Percentiles rank a stretch among this genome's conserved stretches.
phyloP scores from a whole-genome alignment of 1,284 basidiomycete genomes.

The Trichosporon sp. region DNA sequence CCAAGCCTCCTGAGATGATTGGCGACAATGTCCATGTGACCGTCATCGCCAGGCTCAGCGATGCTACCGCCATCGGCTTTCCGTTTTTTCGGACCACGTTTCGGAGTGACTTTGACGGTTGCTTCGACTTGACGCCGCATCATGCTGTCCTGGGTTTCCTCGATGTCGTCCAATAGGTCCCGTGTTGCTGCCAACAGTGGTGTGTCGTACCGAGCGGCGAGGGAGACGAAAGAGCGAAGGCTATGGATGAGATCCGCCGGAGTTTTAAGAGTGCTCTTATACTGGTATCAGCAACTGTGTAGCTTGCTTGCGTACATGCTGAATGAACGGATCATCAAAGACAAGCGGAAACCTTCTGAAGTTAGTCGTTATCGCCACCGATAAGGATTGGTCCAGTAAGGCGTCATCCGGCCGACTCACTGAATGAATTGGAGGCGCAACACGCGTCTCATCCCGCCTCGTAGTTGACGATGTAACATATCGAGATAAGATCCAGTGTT shows the following conservation, averaged over 20 bases:
- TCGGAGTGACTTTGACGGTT: background rate
- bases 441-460: slow-evolving; percentile 30
- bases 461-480: slow-evolving; percentile 25
- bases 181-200: slow-evolving; percentile 18
- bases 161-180: slow-evolving; percentile 15
- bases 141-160: slow-evolving; percentile 16
- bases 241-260: slow-evolving; percentile 29
- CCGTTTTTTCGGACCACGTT: background rate
- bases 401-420: slow-evolving; percentile 23
- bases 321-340: slow-evolving; percentile 30
- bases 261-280: slow-evolving; percentile 11
- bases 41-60: background rate
- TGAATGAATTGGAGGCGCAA: slow-evolving; percentile 35
- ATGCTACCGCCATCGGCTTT: background rate
- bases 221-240: slow-evolving; percentile 28
- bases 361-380: slow-evolving; percentile 22
- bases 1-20: background rate
- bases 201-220: slow-evolving; percentile 24
- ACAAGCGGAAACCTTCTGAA: slow-evolving; percentile 40
- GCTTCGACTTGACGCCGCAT: background rate
- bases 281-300: slow-evolving; percentile 24
- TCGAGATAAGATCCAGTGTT: no score
- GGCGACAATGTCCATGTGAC: background rate
- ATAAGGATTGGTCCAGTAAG: background rate
- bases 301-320: background rate